Base-by-base conservation (phyloP, 1,139 yeast species). In the Magnusiomyces sp. region DNA sequence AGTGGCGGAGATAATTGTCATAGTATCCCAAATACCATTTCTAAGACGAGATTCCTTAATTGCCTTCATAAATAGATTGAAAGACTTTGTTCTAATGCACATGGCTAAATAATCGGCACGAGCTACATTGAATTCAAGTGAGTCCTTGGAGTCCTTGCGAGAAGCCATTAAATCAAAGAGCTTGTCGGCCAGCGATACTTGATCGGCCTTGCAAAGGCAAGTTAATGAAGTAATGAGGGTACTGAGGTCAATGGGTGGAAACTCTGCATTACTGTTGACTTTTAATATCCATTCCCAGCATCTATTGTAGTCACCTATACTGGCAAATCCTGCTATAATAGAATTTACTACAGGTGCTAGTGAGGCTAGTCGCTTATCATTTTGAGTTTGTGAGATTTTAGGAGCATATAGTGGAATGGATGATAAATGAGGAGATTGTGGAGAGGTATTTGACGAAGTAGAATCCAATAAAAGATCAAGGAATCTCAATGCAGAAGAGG, bases 241-340 rank as follows among this genome's bases (percentile, higher is more conserved):
- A 1, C 47, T 47, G 4, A 51, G 33, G 11, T 55, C 51, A n/a
- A 63, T 48, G 2, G 56, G 46, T 20, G 55, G 53, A 33, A 60
- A 46, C 14, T 56, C 40, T 2, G 46, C 44, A 46, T 64, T 66
- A 10, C 37, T 31, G 19, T 59, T 61, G n/a, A 60, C 50, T 27
- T 57, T 45, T 44, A 56, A 55, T 29, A 65, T 55, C 72, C 73
- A 70, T 2, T 55, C 54, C 62, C 68, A 61, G 5, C 69, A 68
- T 2, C 66, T 59, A 9, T 53, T 57, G 14, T 54, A 53, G 11
- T 62, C 62, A 1, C 67, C 66, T 13, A 43, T 31, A 2, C 53
- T 19, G 3, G 65, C 61, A 41, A 68, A 65, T 3, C 69, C 71
- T 5, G 51, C 48, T 9, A 65, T 50, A 5, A 67, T 53, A 5